A percentile compares a stretch with the other conserved stretches of the same genome.
Evolutionary conservation across 2,329 filamentous ascomycete species (phyloP).

Genomic region (Aspergillus sp.): DNA sequence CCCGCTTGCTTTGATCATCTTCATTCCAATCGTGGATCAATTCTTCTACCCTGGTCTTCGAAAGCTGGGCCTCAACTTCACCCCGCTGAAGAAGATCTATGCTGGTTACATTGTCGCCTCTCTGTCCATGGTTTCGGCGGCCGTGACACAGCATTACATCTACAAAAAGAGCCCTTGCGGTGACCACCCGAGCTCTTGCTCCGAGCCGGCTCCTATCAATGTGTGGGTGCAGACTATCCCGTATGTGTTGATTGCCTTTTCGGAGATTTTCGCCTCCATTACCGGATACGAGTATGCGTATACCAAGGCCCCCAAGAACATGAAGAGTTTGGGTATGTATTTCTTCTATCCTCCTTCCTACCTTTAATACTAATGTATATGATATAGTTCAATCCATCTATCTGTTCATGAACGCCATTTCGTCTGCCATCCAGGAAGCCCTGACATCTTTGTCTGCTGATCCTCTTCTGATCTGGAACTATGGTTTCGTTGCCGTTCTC

Average conservation of each 20-base stretch:
- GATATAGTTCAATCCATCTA: slow-evolving; percentile 56
- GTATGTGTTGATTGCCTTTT: slow-evolving; percentile 51
- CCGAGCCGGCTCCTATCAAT: slow-evolving; percentile 53
- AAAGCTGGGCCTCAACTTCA: slow-evolving; percentile 43
- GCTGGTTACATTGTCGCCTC: slow-evolving; percentile 46
- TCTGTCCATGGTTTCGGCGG: slow-evolving; percentile 46
- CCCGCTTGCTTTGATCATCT: slow-evolving; percentile 48
- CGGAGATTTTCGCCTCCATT: slow-evolving; percentile 54
- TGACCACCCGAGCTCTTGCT: slow-evolving; percentile 47
- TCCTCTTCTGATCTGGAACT: slow-evolving; percentile 69
- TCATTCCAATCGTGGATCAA: slow-evolving; percentile 51
- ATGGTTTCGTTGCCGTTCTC: slow-evolving; percentile 59
- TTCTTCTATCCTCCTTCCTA: slow-evolving; percentile 58
- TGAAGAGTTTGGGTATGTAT: slow-evolving; percentile 62
- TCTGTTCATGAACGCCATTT: slow-evolving; percentile 65
- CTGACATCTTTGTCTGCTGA: slow-evolving; percentile 59
- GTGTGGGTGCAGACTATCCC: slow-evolving; percentile 52
- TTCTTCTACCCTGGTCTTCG: slow-evolving; percentile 48
- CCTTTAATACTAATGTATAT: not conserved
- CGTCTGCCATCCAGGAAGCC: slow-evolving; percentile 64
- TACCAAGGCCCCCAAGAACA: slow-evolving; percentile 71
- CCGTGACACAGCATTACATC: slow-evolving; percentile 46
- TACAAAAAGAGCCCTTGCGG: slow-evolving; percentile 62
- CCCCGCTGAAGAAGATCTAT: slow-evolving; percentile 51
- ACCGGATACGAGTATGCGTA: slow-evolving; percentile 69